Base-by-base conservation (phyloP, 176 grass and related monocot species). In the Zea luxurians region DNA sequence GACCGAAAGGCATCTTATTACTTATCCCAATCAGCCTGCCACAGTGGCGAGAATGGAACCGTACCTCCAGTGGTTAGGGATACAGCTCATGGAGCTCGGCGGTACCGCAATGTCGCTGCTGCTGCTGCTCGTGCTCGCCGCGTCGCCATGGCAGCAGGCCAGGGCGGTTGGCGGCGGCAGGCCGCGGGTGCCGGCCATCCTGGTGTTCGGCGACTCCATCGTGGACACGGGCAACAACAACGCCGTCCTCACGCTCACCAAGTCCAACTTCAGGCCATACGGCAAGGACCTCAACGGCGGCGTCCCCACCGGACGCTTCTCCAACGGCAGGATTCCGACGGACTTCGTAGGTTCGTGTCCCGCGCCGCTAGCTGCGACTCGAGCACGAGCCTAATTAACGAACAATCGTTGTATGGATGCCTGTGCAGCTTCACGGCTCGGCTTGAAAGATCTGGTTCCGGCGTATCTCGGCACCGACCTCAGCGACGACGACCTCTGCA, bases 171-270 rank as follows among this genome's bases (percentile, higher is more conserved):
- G 1, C 0, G 52, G 7, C 10, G 44, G 59, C 10, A 62, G 71
- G 71, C 82, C 85, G 42, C 45, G 43, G 64, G 82, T 88, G 66
- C 85, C 89, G 42, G 89, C 73, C 63, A 17, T 91, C 64, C 46
- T 85, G 53, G 89, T 74, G 72, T 91, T 91, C 60, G 89, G 89
- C 61, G 85, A 91, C 89, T 91, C 89, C 45, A 79, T 91, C 61
- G 78, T 91, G 37, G 85, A 91, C 70, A 70, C 89, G 16, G 89
- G 89, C 61, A 91, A 91, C 82, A 91, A 91, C 85, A 88, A 91
- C 72, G 78, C 35, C 16, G 5, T 88, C 16, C 60, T 61, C 36
- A 88, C 89, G 64, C 44, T 85, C 69, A 77, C 72, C 61, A 88
- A 27, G 68, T 17, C 77, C 52, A 47, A 91, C 68, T 91, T 88